Evolutionary conservation across 2,329 filamentous ascomycete genomes (phyloP).

Genomic region (Eurotiales sp.): DNA sequence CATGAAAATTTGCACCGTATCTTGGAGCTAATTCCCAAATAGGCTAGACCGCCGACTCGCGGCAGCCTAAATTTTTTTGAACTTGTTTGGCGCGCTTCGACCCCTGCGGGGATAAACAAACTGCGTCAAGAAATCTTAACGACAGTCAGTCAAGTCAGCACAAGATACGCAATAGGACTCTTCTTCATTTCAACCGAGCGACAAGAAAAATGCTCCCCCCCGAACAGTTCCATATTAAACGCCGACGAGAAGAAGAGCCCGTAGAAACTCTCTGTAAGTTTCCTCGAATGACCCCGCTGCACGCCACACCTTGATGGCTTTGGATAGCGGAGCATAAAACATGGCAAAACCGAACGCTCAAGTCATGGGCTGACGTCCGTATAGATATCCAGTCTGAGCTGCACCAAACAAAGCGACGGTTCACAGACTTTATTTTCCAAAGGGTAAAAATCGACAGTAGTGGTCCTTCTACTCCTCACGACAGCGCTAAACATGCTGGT

Average conservation of each 20-base stretch:
- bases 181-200: too few relatives aligned
- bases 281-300: not conserved
- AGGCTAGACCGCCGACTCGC: too few relatives aligned
- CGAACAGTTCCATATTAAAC: constrained; percentile 53
- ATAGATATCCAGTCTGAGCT: constrained; percentile 44
- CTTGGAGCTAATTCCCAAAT: too few relatives aligned
- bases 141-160: too few relatives aligned
- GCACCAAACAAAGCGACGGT: constrained; percentile 45
- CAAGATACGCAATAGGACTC: too few relatives aligned
- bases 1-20: too few relatives aligned
- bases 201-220: constrained; percentile 41
- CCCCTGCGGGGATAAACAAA: too few relatives aligned
- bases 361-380: not conserved
- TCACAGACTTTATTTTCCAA: constrained; percentile 47
- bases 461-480: constrained; percentile 16
- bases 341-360: not conserved
- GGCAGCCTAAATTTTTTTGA: too few relatives aligned
- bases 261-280: constrained; percentile 51
- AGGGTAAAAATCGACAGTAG: constrained; percentile 31
- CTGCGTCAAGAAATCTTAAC: too few relatives aligned
- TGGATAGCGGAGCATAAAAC: not conserved
- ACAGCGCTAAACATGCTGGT: not conserved
- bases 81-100: too few relatives aligned
- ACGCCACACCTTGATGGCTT: constrained; percentile 2
- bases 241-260: constrained; percentile 54